Evolutionary conservation across 2,329 filamentous ascomycete genomes (phyloP), one percentile per base, ranked within the genome.

Genomic region (Sporothrix curviconia): DNA sequence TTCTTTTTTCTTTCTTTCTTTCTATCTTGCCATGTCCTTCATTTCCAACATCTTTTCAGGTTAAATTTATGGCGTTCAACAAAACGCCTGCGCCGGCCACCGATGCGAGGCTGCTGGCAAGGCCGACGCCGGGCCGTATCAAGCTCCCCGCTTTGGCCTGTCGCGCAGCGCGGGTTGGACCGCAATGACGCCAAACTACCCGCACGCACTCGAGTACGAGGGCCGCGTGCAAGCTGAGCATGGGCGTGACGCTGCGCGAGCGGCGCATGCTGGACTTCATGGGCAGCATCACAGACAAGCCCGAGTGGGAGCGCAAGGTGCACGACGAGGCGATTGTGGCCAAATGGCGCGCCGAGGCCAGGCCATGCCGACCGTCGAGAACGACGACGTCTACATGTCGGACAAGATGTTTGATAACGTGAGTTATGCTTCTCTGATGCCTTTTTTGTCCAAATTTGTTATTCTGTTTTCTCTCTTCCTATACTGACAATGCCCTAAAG

Each of bases 281-380:
- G 62, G 67, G 70, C 46, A 43, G 56, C 5, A 63, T 74, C 24
- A 71, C 71, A 1, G 70, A 74, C 62, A 74, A 74, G 60, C 63
- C 64, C 0, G 62, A 67, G 34, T 75, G 71, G 72, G 61, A 71
- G 36, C 58, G 60, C 17, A 70, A 72, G 56, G 65, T 72, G 8
- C 69, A 69, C 57, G 64, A 72, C 57, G 65, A 70, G 0, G 49
- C 53, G 0, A 70, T 71, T 49, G 65, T 69, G 25, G 63, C 59
- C 47, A 69, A 67, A 43, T 73, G 71, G 71, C 63, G 64, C 17
- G 49, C 54, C 15, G 70, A 73, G 57, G 66, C 68, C 44, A 49
- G 46, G 55, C 30, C 4, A 37, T 43, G 52, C 56, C 52, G 2
- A 7, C 12, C 8, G 43, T 56, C 11, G 59, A 50, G 3, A 7